Evolutionary conservation across 2,329 filamentous ascomycete species (phyloP).

Genomic region (Fusarium bulbicola): DNA sequence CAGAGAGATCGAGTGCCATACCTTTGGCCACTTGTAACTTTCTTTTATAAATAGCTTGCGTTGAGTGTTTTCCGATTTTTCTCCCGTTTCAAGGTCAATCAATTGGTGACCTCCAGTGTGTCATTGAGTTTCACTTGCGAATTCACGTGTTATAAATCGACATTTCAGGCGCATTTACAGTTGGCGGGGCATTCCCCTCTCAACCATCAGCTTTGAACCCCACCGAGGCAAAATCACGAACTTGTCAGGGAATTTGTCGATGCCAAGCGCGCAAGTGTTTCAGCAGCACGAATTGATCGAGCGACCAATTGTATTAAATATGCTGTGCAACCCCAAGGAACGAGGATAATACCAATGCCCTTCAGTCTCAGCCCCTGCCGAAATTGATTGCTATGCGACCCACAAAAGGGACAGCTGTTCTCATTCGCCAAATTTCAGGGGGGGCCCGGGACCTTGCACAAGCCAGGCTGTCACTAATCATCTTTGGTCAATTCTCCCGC

Average conservation of each 20-base stretch:
- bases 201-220: background rate
- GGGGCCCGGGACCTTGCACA: conserved; percentile 29
- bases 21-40: fast-evolving
- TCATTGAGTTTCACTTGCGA: fast-evolving
- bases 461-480: conserved; percentile 36
- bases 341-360: background rate
- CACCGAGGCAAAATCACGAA: background rate
- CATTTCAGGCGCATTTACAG: fast-evolving
- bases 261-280: background rate
- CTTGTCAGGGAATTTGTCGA: background rate
- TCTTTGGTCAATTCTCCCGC: background rate
- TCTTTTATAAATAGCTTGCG: fast-evolving
- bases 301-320: background rate
- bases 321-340: background rate
- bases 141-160: fast-evolving
- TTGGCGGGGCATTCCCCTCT: background rate
- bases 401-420: conserved; percentile 36
- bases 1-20: fast-evolving
- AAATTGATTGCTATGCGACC: background rate
- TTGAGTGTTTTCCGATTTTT: fast-evolving
- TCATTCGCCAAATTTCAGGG: conserved; percentile 22
- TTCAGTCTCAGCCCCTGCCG: background rate
- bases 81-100: fast-evolving
- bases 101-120: background rate
- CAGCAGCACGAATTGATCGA: background rate